Evolutionary conservation across 768 basidiomycete genomes (phyloP).

Genomic region (Lactarius evosmus): DNA sequence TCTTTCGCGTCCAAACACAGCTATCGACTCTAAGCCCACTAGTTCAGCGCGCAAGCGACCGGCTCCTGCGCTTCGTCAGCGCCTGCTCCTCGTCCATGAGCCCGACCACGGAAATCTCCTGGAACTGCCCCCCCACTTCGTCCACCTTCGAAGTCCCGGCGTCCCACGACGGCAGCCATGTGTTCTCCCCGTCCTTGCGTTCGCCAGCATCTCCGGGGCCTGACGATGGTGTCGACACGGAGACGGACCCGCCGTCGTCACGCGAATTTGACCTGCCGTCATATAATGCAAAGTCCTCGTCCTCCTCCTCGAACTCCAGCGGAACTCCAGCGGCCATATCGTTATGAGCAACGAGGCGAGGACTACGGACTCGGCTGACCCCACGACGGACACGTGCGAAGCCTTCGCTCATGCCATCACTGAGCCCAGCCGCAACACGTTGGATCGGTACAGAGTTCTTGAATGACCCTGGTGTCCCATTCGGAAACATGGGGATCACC

Average conservation of each 20-base stretch:
- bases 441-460: conserved; percentile 56
- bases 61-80: conserved; percentile 24
- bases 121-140: conserved; percentile 38
- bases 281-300: conserved; percentile 54
- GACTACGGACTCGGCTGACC: conserved; percentile 50
- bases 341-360: conserved; percentile 35
- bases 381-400: conserved; percentile 57
- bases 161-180: conserved; percentile 35
- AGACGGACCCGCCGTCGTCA: conserved; percentile 34
- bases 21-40: not conserved
- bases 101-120: conserved; percentile 38
- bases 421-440: conserved; percentile 47
- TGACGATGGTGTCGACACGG: conserved; percentile 43
- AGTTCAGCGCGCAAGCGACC: conserved; percentile 8
- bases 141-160: conserved; percentile 34
- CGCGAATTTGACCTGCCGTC: conserved; percentile 29
- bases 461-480: conserved; percentile 49
- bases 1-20: not conserved
- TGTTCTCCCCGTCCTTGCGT: conserved; percentile 26
- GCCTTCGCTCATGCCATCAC: conserved; percentile 57
- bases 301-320: conserved; percentile 64
- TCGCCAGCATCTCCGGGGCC: conserved; percentile 33
- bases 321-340: conserved; percentile 40
- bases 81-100: conserved; percentile 38
- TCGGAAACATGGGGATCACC: conserved; percentile 78